Percentiles rank a stretch among this genome's conserved stretches.
phyloP scores from a whole-genome alignment of 192 early-diverging fungal species.

The Coemansia sp. region DNA sequence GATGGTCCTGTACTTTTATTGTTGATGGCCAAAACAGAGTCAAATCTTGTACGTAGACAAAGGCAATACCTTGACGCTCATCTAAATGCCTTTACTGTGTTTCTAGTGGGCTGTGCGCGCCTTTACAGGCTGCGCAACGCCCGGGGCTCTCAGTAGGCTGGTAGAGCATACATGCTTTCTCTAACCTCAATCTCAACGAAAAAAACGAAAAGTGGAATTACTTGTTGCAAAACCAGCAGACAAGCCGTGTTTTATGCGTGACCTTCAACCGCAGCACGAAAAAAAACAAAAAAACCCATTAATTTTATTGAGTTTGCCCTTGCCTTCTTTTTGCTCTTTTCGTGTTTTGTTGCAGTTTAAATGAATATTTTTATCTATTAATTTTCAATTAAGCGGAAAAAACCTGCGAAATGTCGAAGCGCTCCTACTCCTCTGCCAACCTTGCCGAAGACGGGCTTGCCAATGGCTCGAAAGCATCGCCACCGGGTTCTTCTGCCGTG shows the following conservation, averaged over 20 bases:
- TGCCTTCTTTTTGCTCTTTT: not conserved
- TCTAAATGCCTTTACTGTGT: constrained; percentile 45
- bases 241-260: not conserved
- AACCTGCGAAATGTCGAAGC: constrained; percentile 1
- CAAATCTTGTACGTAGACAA: constrained; percentile 47
- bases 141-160: constrained; percentile 34
- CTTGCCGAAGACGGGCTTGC: constrained; percentile 7
- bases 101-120: constrained; percentile 8
- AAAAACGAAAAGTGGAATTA: not conserved
- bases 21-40: constrained; percentile 32
- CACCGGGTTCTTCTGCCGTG: not conserved
- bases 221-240: too few relatives aligned
- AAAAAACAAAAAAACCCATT: not conserved
- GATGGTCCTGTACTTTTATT: constrained; percentile 35
- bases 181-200: not conserved
- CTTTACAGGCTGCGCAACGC: not conserved
- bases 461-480: not conserved
- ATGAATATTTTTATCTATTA: not conserved
- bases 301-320: not conserved
- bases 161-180: constrained; percentile 34
- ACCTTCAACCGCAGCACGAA: not conserved
- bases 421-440: constrained; percentile 8
- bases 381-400: not conserved
- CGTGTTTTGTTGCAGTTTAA: not conserved
- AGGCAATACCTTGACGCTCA: constrained; percentile 35